A percentile compares a stretch with the other conserved stretches of the same genome.
These are phyloP conservation scores for Verticillium alfalfae DNA, from an alignment of 2,329 filamentous ascomycete genomes.

Conservation along the genomic window DNA sequence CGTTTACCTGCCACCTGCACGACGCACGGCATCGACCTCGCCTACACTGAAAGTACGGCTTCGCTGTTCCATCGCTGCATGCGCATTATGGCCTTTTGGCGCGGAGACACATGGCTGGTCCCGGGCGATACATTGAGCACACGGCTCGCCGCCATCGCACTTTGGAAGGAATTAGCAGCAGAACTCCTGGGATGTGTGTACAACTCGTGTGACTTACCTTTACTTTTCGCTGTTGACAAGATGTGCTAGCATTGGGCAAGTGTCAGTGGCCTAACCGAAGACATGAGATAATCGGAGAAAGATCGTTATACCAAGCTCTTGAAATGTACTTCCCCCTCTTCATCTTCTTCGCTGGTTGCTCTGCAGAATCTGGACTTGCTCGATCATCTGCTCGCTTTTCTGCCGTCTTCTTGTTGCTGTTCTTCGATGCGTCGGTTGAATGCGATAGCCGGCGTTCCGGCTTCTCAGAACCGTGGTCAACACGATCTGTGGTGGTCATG, in stretches of 20 bases:
- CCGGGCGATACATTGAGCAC: conserved; percentile 6
- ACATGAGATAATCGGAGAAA: not conserved
- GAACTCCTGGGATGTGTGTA: not conserved
- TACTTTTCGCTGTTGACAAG: conserved; percentile 9
- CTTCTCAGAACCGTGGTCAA: not conserved
- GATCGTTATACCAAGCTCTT: conserved; percentile 5
- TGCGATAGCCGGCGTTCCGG: not conserved
- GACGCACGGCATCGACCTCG: not conserved
- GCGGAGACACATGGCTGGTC: conserved; percentile 3
- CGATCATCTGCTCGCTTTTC: not conserved
- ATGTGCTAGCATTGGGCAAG: not conserved
- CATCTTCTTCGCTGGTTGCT: conserved; percentile 3
- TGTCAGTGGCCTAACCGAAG: not conserved
- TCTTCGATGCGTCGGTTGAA: not conserved
- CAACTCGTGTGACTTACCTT: conserved; percentile 3
- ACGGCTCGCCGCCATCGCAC: conserved; percentile 9
- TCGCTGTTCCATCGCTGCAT: not conserved
- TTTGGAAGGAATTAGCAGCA: not conserved
- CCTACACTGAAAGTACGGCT: not conserved
- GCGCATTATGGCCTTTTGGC: not conserved
- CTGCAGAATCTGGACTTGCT: not conserved
- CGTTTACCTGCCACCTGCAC: not conserved
- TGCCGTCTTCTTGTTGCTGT: not conserved
- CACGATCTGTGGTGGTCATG: not conserved
- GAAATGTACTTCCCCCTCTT: conserved; percentile 9